A percentile compares a stretch with the other conserved stretches of the same genome.
phyloP scores from a whole-genome alignment of 108 stramenopile genomes.

The Conticribra weissflogii region DNA sequence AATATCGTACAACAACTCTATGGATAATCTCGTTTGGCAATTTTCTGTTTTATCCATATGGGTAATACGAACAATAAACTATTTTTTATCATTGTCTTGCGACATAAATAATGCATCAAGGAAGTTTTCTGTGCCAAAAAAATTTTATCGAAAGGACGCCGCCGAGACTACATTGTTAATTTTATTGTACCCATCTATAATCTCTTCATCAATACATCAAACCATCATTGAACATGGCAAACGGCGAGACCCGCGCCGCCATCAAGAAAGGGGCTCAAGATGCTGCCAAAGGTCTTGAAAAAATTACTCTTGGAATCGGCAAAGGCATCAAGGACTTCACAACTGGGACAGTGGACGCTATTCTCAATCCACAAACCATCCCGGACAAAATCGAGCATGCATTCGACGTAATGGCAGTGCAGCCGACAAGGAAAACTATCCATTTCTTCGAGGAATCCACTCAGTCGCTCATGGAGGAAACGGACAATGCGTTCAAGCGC shows the following conservation, averaged over 20 bases:
- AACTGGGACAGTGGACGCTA: slow-evolving; percentile 25
- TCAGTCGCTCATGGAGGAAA: neutral
- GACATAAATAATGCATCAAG: too few species aligned
- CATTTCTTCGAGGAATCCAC: slow-evolving; percentile 34
- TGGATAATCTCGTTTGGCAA: too few species aligned
- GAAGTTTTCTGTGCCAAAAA: too few species aligned
- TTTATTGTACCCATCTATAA: too few species aligned
- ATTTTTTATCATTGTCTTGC: too few species aligned
- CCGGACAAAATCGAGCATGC: slow-evolving; percentile 26
- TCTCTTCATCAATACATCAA: too few species aligned
- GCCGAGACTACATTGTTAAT: too few species aligned
- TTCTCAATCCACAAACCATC: slow-evolving; percentile 24
- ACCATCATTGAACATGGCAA: slow-evolving; percentile 20
- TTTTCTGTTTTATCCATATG: too few species aligned
- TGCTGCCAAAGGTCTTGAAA: slow-evolving; percentile 7
- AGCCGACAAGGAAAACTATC: slow-evolving; percentile 33
- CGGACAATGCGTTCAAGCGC: slow-evolving; percentile 12
- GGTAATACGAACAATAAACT: too few species aligned
- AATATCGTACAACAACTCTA: too few species aligned
- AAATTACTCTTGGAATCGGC: slow-evolving; percentile 12
- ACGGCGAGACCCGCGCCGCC: slow-evolving; percentile 36
- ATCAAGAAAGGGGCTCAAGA: neutral
- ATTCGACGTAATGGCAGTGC: slow-evolving; percentile 30
- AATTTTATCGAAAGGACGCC: too few species aligned
- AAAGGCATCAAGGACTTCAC: slow-evolving; percentile 9